Conservation (phyloP, 192 early-diverging fungal species). For the Umbelopsis sp. region DNA sequence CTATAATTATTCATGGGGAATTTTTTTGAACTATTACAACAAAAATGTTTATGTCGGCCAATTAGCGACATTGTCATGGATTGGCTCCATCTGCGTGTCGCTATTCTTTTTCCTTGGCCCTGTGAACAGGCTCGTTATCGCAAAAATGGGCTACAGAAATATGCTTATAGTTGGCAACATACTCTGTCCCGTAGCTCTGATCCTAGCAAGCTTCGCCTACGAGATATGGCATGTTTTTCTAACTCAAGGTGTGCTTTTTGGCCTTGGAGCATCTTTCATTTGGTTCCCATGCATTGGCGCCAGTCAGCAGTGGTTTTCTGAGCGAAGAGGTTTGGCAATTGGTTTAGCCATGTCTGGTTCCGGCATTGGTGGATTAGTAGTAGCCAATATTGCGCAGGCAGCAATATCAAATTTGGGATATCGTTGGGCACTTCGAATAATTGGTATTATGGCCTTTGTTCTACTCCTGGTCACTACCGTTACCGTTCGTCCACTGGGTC, state of each 20-base stretch:
- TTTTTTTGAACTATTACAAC: slow-evolving; percentile 51
- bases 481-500: slow-evolving; percentile 42
- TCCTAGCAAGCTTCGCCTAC: slow-evolving; percentile 50
- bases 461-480: slow-evolving; percentile 38
- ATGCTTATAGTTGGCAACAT: slow-evolving; percentile 52
- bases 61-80: slow-evolving; percentile 46
- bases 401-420: slow-evolving; percentile 63
- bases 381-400: slow-evolving; percentile 59
- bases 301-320: slow-evolving; percentile 72
- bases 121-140: slow-evolving; percentile 33
- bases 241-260: slow-evolving; percentile 77
- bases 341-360: slow-evolving; percentile 76
- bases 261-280: slow-evolving; percentile 66
- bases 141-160: slow-evolving; percentile 52
- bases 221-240: slow-evolving; percentile 74
- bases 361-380: slow-evolving; percentile 72
- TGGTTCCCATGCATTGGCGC: slow-evolving; percentile 68
- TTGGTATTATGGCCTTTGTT: slow-evolving; percentile 59
- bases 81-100: slow-evolving; percentile 50
- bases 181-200: slow-evolving; percentile 43
- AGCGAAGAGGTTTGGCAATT: slow-evolving; percentile 66
- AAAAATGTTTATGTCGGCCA: slow-evolving; percentile 42
- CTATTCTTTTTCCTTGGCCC: slow-evolving; percentile 50
- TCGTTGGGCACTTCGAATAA: slow-evolving; percentile 66
- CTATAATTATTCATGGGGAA: slow-evolving; percentile 51